Evolutionary conservation across 371 early-diverging fungal species (phyloP).

Genomic region (Actinomortierella ambigua): DNA sequence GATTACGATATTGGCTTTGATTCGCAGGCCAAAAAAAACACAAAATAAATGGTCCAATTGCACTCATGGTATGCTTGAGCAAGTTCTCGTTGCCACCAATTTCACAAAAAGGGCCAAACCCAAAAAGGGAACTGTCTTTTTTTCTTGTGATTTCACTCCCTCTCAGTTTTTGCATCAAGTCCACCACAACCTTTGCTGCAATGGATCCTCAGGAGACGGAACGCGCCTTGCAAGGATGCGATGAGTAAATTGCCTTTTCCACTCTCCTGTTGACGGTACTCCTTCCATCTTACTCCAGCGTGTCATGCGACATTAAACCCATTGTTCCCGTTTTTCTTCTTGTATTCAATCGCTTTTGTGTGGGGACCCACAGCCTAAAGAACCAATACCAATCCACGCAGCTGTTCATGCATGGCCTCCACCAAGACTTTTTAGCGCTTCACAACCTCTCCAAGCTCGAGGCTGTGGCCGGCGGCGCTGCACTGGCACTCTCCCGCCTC

Average conservation of each 20-base stretch:
- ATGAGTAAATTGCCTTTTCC: constrained; percentile 13
- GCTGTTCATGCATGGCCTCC: constrained; percentile 37
- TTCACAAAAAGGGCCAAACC: too few relatives aligned
- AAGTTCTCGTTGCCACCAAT: background rate
- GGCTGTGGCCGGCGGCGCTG: constrained; percentile 37
- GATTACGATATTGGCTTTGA: background rate
- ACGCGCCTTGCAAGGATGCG: constrained; percentile 16
- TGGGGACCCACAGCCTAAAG: constrained; percentile 15
- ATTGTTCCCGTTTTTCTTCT: too few relatives aligned
- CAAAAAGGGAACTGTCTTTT: too few relatives aligned
- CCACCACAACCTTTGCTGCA: background rate
- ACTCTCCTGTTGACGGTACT: background rate
- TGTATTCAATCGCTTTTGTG: too few relatives aligned
- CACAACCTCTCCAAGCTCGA: constrained; percentile 37
- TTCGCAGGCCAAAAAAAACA: background rate
- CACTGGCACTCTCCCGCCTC: constrained; percentile 20
- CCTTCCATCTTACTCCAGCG: background rate
- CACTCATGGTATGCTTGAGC: background rate
- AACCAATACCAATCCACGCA: constrained; percentile 23
- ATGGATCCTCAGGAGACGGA: constrained; percentile 34
- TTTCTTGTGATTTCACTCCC: too few relatives aligned
- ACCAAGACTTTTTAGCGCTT: constrained; percentile 27
- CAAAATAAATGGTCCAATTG: background rate
- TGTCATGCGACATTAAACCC: too few relatives aligned
- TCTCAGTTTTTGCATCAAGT: too few relatives aligned